Percentiles rank a stretch among this genome's conserved stretches.
These are phyloP conservation scores for Lentinula guzmanii DNA, from an alignment of 768 basidiomycete genomes.

Conservation along the genomic window DNA sequence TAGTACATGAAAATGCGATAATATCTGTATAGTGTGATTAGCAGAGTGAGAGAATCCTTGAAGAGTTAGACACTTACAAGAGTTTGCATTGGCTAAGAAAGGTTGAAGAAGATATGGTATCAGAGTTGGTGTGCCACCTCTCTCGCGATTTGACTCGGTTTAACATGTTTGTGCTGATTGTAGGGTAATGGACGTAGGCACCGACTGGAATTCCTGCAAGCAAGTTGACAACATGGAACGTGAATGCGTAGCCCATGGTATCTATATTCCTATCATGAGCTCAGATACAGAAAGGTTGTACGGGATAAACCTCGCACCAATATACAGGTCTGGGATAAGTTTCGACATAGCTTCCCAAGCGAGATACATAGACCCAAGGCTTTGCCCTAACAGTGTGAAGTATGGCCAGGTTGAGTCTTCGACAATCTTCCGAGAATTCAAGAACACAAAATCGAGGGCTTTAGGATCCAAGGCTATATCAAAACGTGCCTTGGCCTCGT, in stretches of 20 bases:
- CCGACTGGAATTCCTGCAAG: slow-evolving; percentile 69
- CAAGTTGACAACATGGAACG: slow-evolving; percentile 69
- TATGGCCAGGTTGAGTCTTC: slow-evolving; percentile 80
- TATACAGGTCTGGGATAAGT: slow-evolving; percentile 84
- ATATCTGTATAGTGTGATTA: slow-evolving; percentile 48
- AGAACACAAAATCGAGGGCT: slow-evolving; percentile 76
- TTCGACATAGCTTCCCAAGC: slow-evolving; percentile 77
- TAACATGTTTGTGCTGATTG: slow-evolving; percentile 93
- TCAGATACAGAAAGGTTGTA: neutral
- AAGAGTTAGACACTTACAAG: slow-evolving; percentile 33
- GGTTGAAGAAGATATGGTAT: slow-evolving; percentile 45
- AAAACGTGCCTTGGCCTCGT: slow-evolving; percentile 58
- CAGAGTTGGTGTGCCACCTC: slow-evolving; percentile 58
- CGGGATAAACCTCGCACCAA: slow-evolving; percentile 47
- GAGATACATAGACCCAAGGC: slow-evolving; percentile 78
- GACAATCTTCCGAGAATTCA: slow-evolving; percentile 62
- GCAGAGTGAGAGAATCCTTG: neutral
- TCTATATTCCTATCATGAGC: slow-evolving; percentile 38
- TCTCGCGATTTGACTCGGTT: slow-evolving; percentile 60
- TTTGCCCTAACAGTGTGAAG: slow-evolving; percentile 93
- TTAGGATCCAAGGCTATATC: slow-evolving; percentile 64
- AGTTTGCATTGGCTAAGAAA: slow-evolving; percentile 59
- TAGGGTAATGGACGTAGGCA: slow-evolving; percentile 95
- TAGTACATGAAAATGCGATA: slow-evolving; percentile 84
- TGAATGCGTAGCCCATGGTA: slow-evolving; percentile 97